Evolutionary conservation across 345 rosid species (phyloP), one percentile per base, ranked within the genome.

Genomic region (Kandelia obovata): DNA sequence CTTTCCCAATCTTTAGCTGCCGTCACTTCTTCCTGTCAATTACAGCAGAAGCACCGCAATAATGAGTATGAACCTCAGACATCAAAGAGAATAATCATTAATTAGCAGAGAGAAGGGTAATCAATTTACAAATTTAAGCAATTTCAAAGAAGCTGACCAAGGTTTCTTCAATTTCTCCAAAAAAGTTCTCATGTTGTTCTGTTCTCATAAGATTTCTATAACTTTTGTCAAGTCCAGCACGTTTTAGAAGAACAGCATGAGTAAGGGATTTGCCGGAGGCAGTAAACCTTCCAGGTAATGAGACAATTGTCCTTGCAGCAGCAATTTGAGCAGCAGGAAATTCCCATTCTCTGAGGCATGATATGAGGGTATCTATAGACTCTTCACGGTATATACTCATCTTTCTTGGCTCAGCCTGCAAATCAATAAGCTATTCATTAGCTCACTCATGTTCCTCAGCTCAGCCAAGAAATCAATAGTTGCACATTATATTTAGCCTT

Each of bases 381-480:
- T 88, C 94, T 77, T 88, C 94, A 16, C 94, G 80, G 65, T 83
- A 86, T 26, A 88, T 88, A 62, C 94, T 88, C 89, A 86, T 86
- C 79, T 86, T 86, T 73, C 89, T 82, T 8, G 94, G 94, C 67
- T 84, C 89, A 68, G 76, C 84, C 94, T 88, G 49, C 64, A 81
- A 64, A 73, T 10, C 67, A 72, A 74, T 34, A 35, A 43, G 49
- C 20, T 25, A 20, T 11, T 31, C 21, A 49, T 60, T 25, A 70
- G 34, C 51, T 58, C 27, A 68, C 25, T n/a, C 8, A 43, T 39
- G 2, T 39, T 39, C 2, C 47, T 10, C 15, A 39, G 4, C 16
- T 39, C 47, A 11, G 47, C 47, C 15, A 39, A 39, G 47, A 39
- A 39, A 39, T 11, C 47, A 39, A 10, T 39, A 39, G 47, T 16